Percentiles rank a stretch among this genome's conserved stretches.
Evolutionary conservation across 495 filamentous ascomycete species (phyloP).

Genomic region (Aspergillus nanangensis): DNA sequence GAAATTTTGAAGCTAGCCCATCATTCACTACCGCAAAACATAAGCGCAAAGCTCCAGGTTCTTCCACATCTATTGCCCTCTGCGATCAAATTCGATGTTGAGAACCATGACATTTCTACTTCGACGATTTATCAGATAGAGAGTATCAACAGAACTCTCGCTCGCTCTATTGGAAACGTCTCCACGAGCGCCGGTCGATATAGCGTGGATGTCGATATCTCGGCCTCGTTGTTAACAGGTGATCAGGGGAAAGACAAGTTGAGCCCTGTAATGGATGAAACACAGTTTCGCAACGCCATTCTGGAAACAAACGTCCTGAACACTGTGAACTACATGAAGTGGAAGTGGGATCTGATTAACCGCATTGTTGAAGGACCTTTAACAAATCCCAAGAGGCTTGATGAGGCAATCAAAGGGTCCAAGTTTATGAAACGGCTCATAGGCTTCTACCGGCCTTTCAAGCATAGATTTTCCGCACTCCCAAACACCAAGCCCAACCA

Average conservation of each 20-base stretch:
- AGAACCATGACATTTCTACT: conserved; percentile 73
- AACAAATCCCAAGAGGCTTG: conserved; percentile 84
- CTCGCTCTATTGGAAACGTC: conserved; percentile 57
- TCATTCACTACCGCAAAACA: conserved; percentile 70
- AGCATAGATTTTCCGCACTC: conserved; percentile 84
- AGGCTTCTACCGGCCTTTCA: conserved; percentile 95
- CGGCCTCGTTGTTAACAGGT: conserved; percentile 32
- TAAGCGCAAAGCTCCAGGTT: conserved; percentile 77
- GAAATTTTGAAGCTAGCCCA: conserved; percentile 87
- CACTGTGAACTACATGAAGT: conserved; percentile 83
- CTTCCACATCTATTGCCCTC: conserved; percentile 76
- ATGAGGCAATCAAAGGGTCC: conserved; percentile 89
- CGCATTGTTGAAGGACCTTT: conserved; percentile 90
- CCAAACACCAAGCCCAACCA: conserved; percentile 88
- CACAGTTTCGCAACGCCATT: conserved; percentile 76
- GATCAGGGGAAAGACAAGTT: conserved; percentile 71
- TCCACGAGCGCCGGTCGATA: conserved; percentile 37
- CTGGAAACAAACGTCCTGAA: conserved; percentile 83
- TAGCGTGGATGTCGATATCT: conserved; percentile 43
- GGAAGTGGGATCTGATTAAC: conserved; percentile 93
- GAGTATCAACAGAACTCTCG: conserved; percentile 90
- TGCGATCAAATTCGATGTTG: conserved; percentile 63
- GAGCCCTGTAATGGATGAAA: conserved; percentile 77
- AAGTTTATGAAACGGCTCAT: conserved; percentile 94
- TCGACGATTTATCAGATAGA: conserved; percentile 95